Percentiles rank a stretch among this genome's conserved stretches.
These are phyloP conservation scores for Exophiala alcalophila DNA, from an alignment of 2,329 filamentous ascomycete species.

Conservation along the genomic window DNA sequence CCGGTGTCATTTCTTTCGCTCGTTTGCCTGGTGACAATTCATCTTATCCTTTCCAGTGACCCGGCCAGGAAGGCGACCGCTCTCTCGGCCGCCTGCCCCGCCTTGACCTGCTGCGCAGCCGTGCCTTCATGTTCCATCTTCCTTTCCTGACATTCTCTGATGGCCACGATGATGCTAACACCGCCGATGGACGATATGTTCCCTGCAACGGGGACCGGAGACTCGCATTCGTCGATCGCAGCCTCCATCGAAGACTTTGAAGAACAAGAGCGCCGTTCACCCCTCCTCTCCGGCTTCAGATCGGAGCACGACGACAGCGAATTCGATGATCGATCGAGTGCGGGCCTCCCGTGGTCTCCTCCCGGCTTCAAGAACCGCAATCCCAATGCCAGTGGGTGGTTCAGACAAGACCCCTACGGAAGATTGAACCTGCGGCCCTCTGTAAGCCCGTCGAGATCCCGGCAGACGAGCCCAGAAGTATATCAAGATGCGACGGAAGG, in stretches of 20 bases:
- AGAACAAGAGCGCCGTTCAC: conserved; percentile 52
- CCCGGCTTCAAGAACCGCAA: conserved; percentile 54
- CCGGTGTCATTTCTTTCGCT: conserved; percentile 30
- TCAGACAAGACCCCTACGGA: conserved; percentile 49
- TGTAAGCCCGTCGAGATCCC: conserved; percentile 52
- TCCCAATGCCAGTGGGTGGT: conserved; percentile 55
- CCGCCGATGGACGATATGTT: conserved; percentile 49
- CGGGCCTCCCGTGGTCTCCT: conserved; percentile 59
- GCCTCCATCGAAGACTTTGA: conserved; percentile 63
- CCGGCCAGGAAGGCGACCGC: conserved; percentile 17
- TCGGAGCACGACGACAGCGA: conserved; percentile 48
- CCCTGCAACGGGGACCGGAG: conserved; percentile 41
- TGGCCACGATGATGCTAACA: conserved; percentile 40
- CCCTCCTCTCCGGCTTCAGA: conserved; percentile 58
- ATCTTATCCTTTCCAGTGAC: conserved; percentile 1
- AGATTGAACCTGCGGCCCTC: conserved; percentile 43
- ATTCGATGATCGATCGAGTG: conserved; percentile 40
- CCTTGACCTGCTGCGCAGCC: conserved; percentile 16
- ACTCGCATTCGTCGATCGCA: conserved; percentile 54
- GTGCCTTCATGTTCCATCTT: conserved; percentile 18
- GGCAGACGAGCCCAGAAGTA: conserved; percentile 55
- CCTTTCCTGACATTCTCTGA: conserved; percentile 7
- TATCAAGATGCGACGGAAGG: conserved; percentile 57
- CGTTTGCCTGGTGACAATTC: conserved; percentile 22
- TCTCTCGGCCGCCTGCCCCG: conserved; percentile 21